These are phyloP conservation scores for Alternaria incomplexa DNA, from an alignment of 2,329 filamentous ascomycete genomes.

Conservation along the genomic window DNA sequence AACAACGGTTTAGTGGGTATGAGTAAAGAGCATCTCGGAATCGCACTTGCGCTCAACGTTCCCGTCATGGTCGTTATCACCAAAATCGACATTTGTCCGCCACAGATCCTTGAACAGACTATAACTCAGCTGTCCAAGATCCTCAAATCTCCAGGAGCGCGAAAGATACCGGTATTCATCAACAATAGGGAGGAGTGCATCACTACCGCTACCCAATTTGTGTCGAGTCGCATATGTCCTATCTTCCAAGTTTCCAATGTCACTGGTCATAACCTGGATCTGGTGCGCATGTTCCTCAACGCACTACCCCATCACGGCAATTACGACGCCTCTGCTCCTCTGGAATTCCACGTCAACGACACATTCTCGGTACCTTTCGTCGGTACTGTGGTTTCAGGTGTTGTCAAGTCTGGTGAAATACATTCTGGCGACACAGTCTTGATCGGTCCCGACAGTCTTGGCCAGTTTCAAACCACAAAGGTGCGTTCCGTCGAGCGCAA, in stretches of 20 bases:
- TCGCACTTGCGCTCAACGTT: conserved; percentile 91
- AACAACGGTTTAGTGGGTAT: conserved; percentile 98
- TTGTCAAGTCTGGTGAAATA: conserved; percentile 81
- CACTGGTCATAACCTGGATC: conserved; percentile 86
- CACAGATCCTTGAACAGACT: conserved; percentile 92
- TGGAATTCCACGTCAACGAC: conserved; percentile 96
- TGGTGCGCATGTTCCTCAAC: conserved; percentile 92
- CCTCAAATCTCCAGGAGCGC: conserved; percentile 88
- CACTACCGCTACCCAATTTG: conserved; percentile 94
- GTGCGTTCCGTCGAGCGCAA: conserved; percentile 95
- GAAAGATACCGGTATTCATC: conserved; percentile 96
- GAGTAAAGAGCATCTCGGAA: conserved; percentile 97
- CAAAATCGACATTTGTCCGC: conserved; percentile 98
- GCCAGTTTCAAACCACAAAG: conserved; percentile 84
- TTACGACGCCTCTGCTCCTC: conserved; percentile 82
- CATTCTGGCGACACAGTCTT: conserved; percentile 90
- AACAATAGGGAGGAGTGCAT: conserved; percentile 90
- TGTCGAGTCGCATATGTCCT: conserved; percentile 92
- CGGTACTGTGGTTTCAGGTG: conserved; percentile 92
- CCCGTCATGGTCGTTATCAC: conserved; percentile 98
- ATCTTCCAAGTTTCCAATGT: conserved; percentile 99
- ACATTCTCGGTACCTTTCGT: conserved; percentile 98
- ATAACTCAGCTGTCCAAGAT: conserved; percentile 91
- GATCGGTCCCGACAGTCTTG: conserved; percentile 87
- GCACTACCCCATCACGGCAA: conserved; percentile 93